A percentile compares a stretch with the other conserved stretches of the same genome.
phyloP scores from a whole-genome alignment of 2,329 filamentous ascomycete species.

The Nigrograna mackinnonii region DNA sequence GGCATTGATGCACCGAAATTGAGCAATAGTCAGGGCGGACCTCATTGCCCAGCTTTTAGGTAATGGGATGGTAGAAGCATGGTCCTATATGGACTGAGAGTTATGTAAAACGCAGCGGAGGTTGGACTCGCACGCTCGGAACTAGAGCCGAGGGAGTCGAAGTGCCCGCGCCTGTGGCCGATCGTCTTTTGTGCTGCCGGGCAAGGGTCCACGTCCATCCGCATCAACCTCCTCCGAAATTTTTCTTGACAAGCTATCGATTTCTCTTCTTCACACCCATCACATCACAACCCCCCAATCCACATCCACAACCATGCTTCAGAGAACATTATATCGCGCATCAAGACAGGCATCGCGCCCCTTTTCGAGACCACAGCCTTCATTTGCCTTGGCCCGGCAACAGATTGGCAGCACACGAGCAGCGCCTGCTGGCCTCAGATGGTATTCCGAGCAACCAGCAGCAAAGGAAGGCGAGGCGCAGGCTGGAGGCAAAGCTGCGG shows the following conservation, averaged over 20 bases:
- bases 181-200: too few species aligned
- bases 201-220: too few species aligned
- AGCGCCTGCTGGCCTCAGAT: conserved; percentile 39
- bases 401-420: conserved; percentile 33
- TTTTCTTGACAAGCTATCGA: conserved; percentile 12
- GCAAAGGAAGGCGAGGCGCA: conserved; percentile 45
- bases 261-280: conserved; percentile 3
- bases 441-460: conserved; percentile 53
- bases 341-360: conserved; percentile 47
- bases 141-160: too few species aligned
- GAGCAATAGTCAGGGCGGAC: too few species aligned
- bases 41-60: too few species aligned
- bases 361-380: conserved; percentile 40
- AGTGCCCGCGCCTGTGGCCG: too few species aligned
- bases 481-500: conserved; percentile 46
- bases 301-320: conserved; percentile 57
- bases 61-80: too few species aligned
- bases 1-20: too few species aligned
- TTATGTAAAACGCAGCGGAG: too few species aligned
- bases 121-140: too few species aligned
- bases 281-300: too few species aligned
- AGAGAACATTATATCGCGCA: conserved; percentile 54
- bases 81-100: too few species aligned
- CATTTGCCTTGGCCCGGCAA: conserved; percentile 39
- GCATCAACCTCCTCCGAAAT: conserved; percentile 10